phyloP scores from a whole-genome alignment of 2,329 filamentous ascomycete species.

The Mycosphaerelloides madeirae region DNA sequence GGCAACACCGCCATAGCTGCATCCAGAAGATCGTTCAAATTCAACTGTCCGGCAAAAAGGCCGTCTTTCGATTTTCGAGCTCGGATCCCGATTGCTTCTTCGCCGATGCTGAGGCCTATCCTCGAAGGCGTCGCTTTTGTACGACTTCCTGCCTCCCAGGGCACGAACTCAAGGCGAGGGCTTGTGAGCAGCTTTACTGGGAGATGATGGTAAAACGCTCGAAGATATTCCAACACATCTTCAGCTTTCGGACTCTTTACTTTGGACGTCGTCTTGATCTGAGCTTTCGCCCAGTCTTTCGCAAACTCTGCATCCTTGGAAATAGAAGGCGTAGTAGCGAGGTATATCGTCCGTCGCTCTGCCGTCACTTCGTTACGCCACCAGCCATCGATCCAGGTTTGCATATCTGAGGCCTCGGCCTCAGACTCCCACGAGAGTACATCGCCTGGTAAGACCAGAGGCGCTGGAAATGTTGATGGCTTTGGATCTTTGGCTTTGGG shows the following conservation, averaged over 20 bases:
- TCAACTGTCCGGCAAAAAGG: conserved; percentile 50
- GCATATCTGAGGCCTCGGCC: conserved; percentile 48
- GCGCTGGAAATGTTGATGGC: conserved; percentile 49
- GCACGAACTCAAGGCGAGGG: conserved; percentile 41
- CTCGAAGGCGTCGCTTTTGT: background rate
- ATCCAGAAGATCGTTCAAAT: conserved; percentile 59
- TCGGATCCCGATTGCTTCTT: conserved; percentile 47
- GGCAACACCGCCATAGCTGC: conserved; percentile 52
- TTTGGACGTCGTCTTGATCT: background rate
- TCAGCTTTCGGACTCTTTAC: conserved; percentile 12
- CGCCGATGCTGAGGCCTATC: conserved; percentile 44
- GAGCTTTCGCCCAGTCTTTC: conserved; percentile 40
- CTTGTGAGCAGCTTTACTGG: conserved; percentile 42
- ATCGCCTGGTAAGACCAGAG: conserved; percentile 57
- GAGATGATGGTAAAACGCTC: conserved; percentile 53
- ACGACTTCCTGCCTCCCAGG: conserved; percentile 41
- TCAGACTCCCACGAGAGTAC: conserved; percentile 52
- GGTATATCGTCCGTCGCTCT: conserved; percentile 50
- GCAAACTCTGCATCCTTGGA: conserved; percentile 36
- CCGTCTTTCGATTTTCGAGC: conserved; percentile 47
- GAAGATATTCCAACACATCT: conserved; percentile 41
- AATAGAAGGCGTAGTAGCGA: conserved; percentile 46
- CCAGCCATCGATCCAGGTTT: conserved; percentile 46
- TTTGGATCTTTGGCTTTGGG: conserved; percentile 4
- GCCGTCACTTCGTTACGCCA: conserved; percentile 49